Base-by-base conservation (phyloP, 2,329 filamentous ascomycete genomes). In the Pseudofabraea citricarpa region DNA sequence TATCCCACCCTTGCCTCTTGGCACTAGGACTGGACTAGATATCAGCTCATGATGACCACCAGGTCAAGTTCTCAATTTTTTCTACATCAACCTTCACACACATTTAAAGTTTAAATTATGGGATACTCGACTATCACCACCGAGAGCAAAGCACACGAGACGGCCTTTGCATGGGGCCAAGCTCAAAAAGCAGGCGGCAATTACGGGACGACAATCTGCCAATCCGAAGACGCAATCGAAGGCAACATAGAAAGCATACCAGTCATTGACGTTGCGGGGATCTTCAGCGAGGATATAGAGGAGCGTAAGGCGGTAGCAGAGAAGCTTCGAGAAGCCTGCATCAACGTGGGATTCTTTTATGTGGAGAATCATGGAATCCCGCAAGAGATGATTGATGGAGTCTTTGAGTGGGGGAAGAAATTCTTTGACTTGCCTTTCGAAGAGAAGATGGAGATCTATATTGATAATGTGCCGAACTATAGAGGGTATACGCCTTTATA, bases 341-440 rank as follows among this genome's bases (percentile, higher is more conserved):
- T 60, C 20, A 58, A 53, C 8, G 64, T 59, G 0, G 64, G 64
- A 2, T 67, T 67, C 48, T 66, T 67, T 45, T 66, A 67, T 37
- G 50, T 64, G 37, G 51, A 56, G 37, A 63, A 63, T 16, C 44
- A 49, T 43, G 47, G 41, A 4, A 48, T 71, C 66, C 50, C 71
- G 65, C 52, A 71, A 70, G 0, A 66, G 63, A 42, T 70, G 64
- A 12, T 54, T 53, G 54, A 64, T 70, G 27, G 67, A 61, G 43
- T 68, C 60, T 47, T 49, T 13, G 33, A 45, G 3, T 40, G 41
- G 20, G 39, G 32, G 2, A 45, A 44, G 35, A 31, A 51, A 13
- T 57, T 57, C 45, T 57, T 57, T 32, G 44, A 45, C 13, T 37
- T 56, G 20, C 41, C 45, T 1, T 21, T 52, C 9, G 52, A 55